phyloP scores from a whole-genome alignment of 306 rosid species.

The Pyrus pyrifolia region DNA sequence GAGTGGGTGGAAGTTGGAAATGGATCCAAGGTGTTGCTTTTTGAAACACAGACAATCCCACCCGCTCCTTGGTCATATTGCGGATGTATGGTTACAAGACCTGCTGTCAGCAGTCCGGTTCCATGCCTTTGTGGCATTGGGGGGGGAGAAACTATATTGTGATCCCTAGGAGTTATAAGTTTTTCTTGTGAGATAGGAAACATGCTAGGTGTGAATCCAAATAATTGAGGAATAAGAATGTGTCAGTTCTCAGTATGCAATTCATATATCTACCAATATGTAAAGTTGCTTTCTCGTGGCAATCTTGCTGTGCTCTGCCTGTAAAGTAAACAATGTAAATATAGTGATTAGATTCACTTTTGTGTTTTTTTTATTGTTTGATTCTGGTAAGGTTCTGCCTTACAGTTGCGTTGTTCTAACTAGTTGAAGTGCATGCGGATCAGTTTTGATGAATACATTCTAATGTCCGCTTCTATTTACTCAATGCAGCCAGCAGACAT shows the following conservation, averaged over 20 bases:
- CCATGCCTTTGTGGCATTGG: not conserved
- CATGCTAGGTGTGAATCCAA: not conserved
- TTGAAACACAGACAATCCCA: not conserved
- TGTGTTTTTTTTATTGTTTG: not conserved
- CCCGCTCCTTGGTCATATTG: not conserved
- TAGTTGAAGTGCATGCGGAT: not conserved
- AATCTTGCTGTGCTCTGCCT: not conserved
- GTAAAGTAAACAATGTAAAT: not conserved
- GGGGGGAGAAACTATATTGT: not conserved
- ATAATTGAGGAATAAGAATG: not conserved
- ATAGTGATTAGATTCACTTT: not conserved
- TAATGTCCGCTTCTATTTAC: not conserved
- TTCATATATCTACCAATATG: not conserved
- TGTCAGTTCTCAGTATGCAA: not conserved
- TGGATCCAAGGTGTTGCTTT: not conserved
- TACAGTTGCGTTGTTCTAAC: not conserved
- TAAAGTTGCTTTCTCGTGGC: not conserved
- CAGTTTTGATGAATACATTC: not conserved
- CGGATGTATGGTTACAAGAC: not conserved
- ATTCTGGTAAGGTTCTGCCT: not conserved
- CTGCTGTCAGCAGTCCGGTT: not conserved
- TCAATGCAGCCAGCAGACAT: slow-evolving; percentile 73
- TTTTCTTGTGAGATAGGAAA: not conserved
- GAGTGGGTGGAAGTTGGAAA: not conserved
- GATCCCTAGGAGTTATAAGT: not conserved